phyloP scores from a whole-genome alignment of 2,329 filamentous ascomycete genomes.

The Didymellaceae sp. region DNA sequence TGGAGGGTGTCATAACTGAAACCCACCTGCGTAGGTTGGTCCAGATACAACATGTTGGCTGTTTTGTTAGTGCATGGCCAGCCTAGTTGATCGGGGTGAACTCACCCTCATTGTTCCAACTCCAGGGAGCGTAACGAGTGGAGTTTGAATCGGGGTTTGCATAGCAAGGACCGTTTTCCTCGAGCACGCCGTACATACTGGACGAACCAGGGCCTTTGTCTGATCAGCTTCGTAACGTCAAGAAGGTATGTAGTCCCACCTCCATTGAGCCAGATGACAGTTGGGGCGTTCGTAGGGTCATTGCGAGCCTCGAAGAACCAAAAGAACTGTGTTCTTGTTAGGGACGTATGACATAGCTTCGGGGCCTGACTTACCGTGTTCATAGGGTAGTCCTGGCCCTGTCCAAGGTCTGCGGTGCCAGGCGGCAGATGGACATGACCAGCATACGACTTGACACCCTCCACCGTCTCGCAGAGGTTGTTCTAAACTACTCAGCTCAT shows the following conservation, averaged over 20 bases:
- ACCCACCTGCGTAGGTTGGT: constrained; percentile 67
- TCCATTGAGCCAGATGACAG: constrained; percentile 25
- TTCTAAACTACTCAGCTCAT: constrained; percentile 15
- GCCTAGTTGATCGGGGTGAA: fast-evolving
- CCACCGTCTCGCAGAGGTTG: constrained; percentile 61
- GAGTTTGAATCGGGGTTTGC: constrained; percentile 28
- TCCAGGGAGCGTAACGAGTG: constrained; percentile 26
- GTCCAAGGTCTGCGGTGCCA: constrained; percentile 25
- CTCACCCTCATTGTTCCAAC: constrained; percentile 39
- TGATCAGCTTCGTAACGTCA: not conserved
- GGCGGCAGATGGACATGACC: constrained; percentile 53
- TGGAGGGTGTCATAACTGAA: constrained; percentile 57
- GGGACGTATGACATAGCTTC: too few species aligned
- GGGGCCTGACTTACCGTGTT: constrained; percentile 53
- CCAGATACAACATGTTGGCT: constrained; percentile 64
- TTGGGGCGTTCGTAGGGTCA: constrained; percentile 24
- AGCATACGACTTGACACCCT: constrained; percentile 60
- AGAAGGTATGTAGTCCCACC: not conserved
- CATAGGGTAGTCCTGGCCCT: constrained; percentile 30
- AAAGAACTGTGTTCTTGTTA: constrained; percentile 20
- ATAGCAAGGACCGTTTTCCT: constrained; percentile 26
- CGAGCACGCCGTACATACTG: constrained; percentile 28
- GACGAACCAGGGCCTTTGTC: constrained; percentile 20
- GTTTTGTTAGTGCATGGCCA: not conserved
- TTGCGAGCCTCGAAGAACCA: constrained; percentile 32